These are phyloP conservation scores for Claviceps pusilla DNA, from an alignment of 2,329 filamentous ascomycete genomes.

Conservation along the genomic window DNA sequence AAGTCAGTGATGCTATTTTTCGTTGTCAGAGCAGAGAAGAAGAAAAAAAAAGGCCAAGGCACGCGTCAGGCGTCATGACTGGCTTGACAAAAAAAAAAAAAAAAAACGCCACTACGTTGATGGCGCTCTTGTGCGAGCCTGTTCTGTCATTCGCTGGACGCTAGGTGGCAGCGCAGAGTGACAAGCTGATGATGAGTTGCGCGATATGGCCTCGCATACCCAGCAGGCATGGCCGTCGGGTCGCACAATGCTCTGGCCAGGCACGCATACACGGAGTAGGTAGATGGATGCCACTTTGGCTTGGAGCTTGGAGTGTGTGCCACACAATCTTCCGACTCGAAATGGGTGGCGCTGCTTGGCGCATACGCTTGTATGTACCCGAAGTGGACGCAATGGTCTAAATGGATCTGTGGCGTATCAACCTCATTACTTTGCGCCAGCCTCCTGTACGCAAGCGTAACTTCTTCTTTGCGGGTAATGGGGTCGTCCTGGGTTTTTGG, in stretches of 20 bases:
- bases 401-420: not conserved
- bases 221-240: not conserved
- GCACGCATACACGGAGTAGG: not conserved
- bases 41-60: not conserved
- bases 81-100: not conserved
- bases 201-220: not conserved
- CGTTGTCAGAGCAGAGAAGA: not conserved
- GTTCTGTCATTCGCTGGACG: not conserved
- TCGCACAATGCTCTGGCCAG: not conserved
- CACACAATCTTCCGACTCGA: not conserved
- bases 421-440: not conserved
- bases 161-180: not conserved
- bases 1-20: not conserved
- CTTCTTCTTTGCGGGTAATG: not conserved
- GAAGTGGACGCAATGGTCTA: not conserved
- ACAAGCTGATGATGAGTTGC: not conserved
- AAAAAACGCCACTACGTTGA: not conserved
- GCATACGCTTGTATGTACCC: conserved; percentile 2
- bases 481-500: not conserved
- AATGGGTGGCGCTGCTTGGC: conserved; percentile 2
- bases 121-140: not conserved
- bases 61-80: not conserved
- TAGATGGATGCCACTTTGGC: not conserved
- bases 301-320: not conserved
- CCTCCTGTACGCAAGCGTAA: not conserved